These are phyloP conservation scores for Fusarium bactridioides DNA, from an alignment of 2,329 filamentous ascomycete species.

Conservation along the genomic window DNA sequence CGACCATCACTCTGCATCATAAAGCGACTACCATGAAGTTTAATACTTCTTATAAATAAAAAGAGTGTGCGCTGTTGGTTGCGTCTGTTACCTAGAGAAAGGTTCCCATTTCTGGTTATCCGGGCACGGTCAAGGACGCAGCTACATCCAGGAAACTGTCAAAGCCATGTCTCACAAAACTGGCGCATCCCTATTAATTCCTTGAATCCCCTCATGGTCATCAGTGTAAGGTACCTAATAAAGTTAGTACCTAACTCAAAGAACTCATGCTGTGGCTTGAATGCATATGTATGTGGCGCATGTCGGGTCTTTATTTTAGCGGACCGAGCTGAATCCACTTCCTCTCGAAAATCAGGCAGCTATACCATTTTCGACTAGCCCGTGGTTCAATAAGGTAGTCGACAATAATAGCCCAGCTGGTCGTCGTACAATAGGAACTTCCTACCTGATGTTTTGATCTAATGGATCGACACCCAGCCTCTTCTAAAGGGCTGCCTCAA, in stretches of 20 bases:
- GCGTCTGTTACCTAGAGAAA: not conserved
- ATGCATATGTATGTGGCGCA: constrained; percentile 10
- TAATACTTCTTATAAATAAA: not conserved
- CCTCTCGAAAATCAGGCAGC: not conserved
- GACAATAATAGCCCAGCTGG: constrained; percentile 4
- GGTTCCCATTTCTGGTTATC: not conserved
- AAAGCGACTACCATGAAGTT: not conserved
- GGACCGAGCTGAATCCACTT: constrained; percentile 20
- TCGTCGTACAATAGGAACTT: constrained; percentile 9
- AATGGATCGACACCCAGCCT: constrained; percentile 31
- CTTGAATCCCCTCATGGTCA: not conserved
- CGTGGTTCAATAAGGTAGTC: not conserved
- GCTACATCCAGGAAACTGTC: not conserved
- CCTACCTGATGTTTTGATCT: constrained; percentile 18
- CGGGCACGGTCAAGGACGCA: not conserved
- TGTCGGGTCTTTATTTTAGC: constrained; percentile 36
- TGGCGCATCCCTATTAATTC: not conserved
- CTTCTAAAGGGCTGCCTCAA: constrained; percentile 33
- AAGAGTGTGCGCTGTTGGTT: not conserved
- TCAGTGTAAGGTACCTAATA: not conserved
- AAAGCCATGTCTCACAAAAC: constrained; percentile 24
- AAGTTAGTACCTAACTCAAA: not conserved
- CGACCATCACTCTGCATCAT: not conserved
- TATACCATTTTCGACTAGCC: constrained; percentile 5
- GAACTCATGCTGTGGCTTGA: constrained; percentile 11